Conservation (phyloP, 2,329 filamentous ascomycete genomes). For the Alternaria panax region DNA sequence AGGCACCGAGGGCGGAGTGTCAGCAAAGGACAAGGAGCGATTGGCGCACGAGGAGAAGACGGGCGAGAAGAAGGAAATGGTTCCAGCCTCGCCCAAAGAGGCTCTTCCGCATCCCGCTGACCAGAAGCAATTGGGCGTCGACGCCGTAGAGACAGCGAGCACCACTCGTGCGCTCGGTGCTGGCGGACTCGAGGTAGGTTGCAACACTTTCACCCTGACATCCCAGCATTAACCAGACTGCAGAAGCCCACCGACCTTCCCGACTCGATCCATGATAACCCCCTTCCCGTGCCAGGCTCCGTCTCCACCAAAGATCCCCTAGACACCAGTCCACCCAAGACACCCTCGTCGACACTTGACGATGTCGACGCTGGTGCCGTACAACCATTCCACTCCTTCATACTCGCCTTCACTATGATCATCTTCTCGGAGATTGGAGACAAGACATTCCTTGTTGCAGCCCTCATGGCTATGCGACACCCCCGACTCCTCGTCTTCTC, state of each 20-base stretch:
- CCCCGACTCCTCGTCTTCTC: constrained; percentile 92
- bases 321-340: constrained; percentile 38
- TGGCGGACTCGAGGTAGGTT: constrained; percentile 49
- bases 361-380: constrained; percentile 69
- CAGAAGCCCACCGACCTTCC: constrained; percentile 85
- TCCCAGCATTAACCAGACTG: constrained; percentile 20
- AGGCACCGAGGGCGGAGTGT: constrained; percentile 88
- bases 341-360: constrained; percentile 32
- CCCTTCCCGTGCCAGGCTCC: constrained; percentile 70
- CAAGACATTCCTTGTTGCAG: constrained; percentile 97
- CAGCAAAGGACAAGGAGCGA: constrained; percentile 80
- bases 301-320: constrained; percentile 69
- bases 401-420: constrained; percentile 96
- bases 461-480: constrained; percentile 99
- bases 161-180: constrained; percentile 40
- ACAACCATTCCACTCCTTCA: constrained; percentile 83
- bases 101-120: constrained; percentile 83
- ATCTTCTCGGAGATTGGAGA: constrained; percentile 95
- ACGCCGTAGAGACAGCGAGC: constrained; percentile 17
- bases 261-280: constrained; percentile 76
- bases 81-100: constrained; percentile 84
- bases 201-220: not conserved
- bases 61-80: constrained; percentile 72
- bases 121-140: constrained; percentile 64
- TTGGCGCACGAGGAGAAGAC: constrained; percentile 72